A percentile compares a stretch with the other conserved stretches of the same genome.
phyloP scores from a whole-genome alignment of 495 filamentous ascomycete genomes.

The Hypoxylon intermedium region DNA sequence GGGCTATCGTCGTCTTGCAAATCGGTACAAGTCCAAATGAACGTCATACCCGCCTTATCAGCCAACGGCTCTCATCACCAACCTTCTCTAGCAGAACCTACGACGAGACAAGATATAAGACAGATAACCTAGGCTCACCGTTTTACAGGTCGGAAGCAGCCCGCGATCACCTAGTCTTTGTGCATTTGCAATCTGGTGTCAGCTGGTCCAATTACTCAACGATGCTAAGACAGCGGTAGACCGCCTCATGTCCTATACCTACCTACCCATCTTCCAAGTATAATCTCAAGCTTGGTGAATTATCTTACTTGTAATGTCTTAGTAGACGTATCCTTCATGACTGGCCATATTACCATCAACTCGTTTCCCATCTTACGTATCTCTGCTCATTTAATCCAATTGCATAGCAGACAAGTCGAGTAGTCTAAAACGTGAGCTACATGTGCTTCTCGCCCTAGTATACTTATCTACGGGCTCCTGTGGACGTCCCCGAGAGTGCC shows the following conservation, averaged over 20 bases:
- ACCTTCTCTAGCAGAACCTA: not conserved
- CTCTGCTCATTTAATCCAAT: too few species aligned
- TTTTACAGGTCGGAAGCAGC: not conserved
- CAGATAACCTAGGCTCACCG: not conserved
- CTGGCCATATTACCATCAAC: not conserved
- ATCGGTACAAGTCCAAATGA: not conserved
- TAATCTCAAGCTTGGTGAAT: not conserved
- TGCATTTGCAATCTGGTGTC: constrained; percentile 1
- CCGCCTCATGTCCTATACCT: constrained; percentile 2
- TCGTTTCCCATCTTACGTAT: too few species aligned
- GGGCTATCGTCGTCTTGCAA: not conserved
- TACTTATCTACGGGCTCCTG: too few species aligned
- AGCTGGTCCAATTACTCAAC: constrained; percentile 1
- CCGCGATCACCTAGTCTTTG: constrained; percentile 2
- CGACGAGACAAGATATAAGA: constrained; percentile 14
- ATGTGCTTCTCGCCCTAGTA: too few species aligned
- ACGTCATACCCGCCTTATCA: constrained; percentile 1
- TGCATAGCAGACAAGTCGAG: too few species aligned
- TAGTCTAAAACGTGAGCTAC: too few species aligned
- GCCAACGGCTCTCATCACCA: not conserved
- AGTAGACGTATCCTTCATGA: not conserved
- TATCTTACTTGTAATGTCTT: not conserved
- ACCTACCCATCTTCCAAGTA: not conserved
- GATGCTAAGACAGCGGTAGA: not conserved
- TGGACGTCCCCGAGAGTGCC: too few species aligned